Evolutionary conservation across 1,284 basidiomycete species (phyloP).

Genomic region (Cutaneotrichosporon dermatis): DNA sequence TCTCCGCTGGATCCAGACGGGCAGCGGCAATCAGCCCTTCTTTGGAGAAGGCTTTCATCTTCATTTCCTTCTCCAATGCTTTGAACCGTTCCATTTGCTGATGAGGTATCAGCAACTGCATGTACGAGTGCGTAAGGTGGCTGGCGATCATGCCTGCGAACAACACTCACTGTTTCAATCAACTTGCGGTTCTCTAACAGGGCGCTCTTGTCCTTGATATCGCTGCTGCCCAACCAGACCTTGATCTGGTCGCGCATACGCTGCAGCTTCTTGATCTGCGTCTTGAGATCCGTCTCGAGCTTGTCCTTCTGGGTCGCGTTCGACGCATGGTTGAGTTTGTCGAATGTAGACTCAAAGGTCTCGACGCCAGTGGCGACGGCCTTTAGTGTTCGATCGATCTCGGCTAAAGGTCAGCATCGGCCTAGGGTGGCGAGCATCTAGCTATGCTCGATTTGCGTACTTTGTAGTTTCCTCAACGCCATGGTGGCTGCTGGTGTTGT

Average conservation of each 20-base stretch:
- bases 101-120: slow-evolving; percentile 15
- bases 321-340: slow-evolving; percentile 89
- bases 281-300: slow-evolving; percentile 89
- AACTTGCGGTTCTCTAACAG: slow-evolving; percentile 89
- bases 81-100: slow-evolving; percentile 99
- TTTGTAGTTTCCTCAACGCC: slow-evolving; percentile 44
- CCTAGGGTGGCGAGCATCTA: too few relatives aligned
- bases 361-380: slow-evolving; percentile 91
- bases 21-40: slow-evolving; percentile 93
- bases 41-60: slow-evolving; percentile 99
- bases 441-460: slow-evolving; percentile 18
- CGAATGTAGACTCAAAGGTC: slow-evolving; percentile 89
- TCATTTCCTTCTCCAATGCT: slow-evolving; percentile 99
- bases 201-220: slow-evolving; percentile 98
- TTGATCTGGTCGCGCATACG: slow-evolving; percentile 98
- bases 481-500: slow-evolving; percentile 18
- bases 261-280: slow-evolving; percentile 99
- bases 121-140: too few relatives aligned
- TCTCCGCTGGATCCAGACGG: slow-evolving; percentile 92
- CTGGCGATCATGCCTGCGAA: too few relatives aligned
- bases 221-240: slow-evolving; percentile 95
- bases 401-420: slow-evolving; percentile 57
- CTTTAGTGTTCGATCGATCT: slow-evolving; percentile 94
- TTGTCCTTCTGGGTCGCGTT: slow-evolving; percentile 94
- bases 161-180: slow-evolving; percentile 83